Base-by-base conservation (phyloP, 176 grass and related monocot species). In the Avena eriantha region DNA sequence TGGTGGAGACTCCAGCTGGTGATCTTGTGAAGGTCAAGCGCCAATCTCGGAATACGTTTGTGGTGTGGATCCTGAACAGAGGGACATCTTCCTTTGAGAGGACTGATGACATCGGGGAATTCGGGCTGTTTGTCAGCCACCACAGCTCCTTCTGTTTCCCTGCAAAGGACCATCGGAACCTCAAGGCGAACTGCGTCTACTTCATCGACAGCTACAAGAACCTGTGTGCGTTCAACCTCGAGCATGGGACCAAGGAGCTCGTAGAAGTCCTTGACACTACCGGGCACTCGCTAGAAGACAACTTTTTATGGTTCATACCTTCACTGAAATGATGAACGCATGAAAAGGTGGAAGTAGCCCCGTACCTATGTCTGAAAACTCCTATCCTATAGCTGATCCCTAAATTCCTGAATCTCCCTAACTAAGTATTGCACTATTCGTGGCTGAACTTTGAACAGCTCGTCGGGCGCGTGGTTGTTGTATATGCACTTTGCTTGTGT, bases 181-280 rank as follows among this genome's bases (percentile, higher is more conserved):
- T 91, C n/a, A 91, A 88, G 67, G 51, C 82, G 3, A 91, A 91
- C 48, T 91, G 85, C 5, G 55, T 91, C 80, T 91, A 91, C 85
- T 91, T 91, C 68, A 68, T 91, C 16, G 89, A 91, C 58, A 17
- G 19, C 36, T 18, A 87, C 76, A 81, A 41, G 26, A 87, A 87
- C 50, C 76, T 91, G 24, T 91, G 89, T 0, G 76, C 58, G 0
- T 91, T 91, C 76, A 87, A 84, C 81, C 85, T 91, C 14, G 85
- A 91, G 76, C 7, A 91, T 5, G 48, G 58, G 24, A 87, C 81
- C 29, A 91, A 91, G 69, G 89, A 91, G 77, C 85, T 91, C 17
- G 85, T 88, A 0, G 36, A 88, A 54, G 24, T 16, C 33, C 82
- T 88, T 1, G 61, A 24, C 5, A 10, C 22, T 6, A 49, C 53